phyloP scores from a whole-genome alignment of 176 grass and related monocot genomes.

The Eleusine coracana region DNA sequence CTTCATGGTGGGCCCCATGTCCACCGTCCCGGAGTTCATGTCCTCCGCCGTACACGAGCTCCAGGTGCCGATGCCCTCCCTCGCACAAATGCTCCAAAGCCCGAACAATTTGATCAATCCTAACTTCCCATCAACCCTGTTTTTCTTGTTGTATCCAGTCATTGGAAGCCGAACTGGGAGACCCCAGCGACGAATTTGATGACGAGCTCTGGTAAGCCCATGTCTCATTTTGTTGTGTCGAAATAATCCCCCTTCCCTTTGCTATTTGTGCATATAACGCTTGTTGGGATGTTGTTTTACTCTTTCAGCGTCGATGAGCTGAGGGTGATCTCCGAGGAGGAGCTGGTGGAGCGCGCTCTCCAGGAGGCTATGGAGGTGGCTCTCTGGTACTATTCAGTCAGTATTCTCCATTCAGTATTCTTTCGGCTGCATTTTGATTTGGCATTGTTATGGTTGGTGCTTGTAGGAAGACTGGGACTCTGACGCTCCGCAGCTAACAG shows the following conservation, averaged over 20 bases:
- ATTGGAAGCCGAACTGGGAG: conserved; percentile 60
- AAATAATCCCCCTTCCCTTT: background rate
- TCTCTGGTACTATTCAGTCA: background rate
- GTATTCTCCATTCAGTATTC: background rate
- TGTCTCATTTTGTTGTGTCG: background rate
- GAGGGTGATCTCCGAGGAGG: conserved; percentile 76
- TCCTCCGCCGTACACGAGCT: conserved; percentile 64
- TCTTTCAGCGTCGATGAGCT: conserved; percentile 71
- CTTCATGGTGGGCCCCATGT: conserved; percentile 61
- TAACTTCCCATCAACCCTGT: background rate
- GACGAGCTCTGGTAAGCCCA: conserved; percentile 69
- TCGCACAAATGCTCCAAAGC: background rate
- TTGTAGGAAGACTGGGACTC: conserved; percentile 38
- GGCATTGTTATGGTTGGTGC: background rate
- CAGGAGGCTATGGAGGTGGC: conserved; percentile 66
- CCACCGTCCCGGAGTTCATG: conserved; percentile 65
- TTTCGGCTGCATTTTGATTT: conserved; percentile 10
- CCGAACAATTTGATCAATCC: background rate
- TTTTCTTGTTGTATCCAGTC: conserved; percentile 34
- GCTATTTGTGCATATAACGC: background rate
- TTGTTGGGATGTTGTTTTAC: background rate
- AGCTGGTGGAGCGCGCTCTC: conserved; percentile 75
- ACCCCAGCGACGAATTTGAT: conserved; percentile 51
- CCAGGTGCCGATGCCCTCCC: conserved; percentile 39
- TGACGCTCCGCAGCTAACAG: background rate